These are phyloP conservation scores for Xylaria sp. DNA, from an alignment of 2,329 filamentous ascomycete species.

Conservation along the genomic window DNA sequence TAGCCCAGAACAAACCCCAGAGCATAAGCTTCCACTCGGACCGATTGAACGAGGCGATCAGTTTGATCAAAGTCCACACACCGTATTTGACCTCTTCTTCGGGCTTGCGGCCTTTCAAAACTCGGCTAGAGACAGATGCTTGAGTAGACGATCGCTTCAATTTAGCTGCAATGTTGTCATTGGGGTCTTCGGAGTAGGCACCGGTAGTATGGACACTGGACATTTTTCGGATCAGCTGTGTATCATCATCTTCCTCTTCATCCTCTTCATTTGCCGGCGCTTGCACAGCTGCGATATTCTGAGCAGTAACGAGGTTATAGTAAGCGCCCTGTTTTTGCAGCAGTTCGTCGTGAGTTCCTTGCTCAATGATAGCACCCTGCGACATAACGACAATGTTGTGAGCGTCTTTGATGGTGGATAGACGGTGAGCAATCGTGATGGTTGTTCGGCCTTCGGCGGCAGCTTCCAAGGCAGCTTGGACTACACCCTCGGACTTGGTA, in stretches of 20 bases:
- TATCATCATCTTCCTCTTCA: conserved; percentile 55
- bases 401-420: conserved; percentile 93
- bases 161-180: conserved; percentile 70
- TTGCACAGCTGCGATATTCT: conserved; percentile 75
- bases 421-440: conserved; percentile 93
- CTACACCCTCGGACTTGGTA: conserved; percentile 92
- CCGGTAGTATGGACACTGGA: conserved; percentile 54
- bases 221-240: conserved; percentile 60
- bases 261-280: conserved; percentile 62
- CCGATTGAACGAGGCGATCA: conserved; percentile 83
- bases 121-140: conserved; percentile 75
- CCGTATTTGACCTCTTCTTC: conserved; percentile 70
- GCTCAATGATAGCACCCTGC: conserved; percentile 86
- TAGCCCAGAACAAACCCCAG: conserved; percentile 76
- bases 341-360: conserved; percentile 86
- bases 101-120: conserved; percentile 66
- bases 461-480: conserved; percentile 90
- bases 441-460: conserved; percentile 90
- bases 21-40: conserved; percentile 78
- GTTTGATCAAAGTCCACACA: conserved; percentile 79
- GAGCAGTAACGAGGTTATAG: conserved; percentile 85
- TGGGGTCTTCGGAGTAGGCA: conserved; percentile 64
- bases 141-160: conserved; percentile 66
- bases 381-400: conserved; percentile 97
- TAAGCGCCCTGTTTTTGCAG: conserved; percentile 79